phyloP scores from a whole-genome alignment of 257 asterid genomes.

The Oldenlandia corymbosa region DNA sequence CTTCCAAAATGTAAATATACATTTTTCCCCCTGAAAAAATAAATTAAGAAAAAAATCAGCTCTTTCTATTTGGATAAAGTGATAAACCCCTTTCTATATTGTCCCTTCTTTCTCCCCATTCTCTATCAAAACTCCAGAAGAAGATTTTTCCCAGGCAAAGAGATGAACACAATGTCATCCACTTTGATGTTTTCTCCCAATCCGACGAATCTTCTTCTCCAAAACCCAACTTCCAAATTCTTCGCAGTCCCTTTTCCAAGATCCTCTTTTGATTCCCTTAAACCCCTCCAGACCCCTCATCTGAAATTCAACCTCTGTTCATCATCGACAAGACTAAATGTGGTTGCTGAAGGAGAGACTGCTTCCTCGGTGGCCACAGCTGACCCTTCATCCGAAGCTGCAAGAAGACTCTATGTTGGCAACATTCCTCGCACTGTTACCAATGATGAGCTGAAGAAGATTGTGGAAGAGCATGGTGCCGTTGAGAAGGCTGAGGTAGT shows the following conservation, averaged over 20 bases:
- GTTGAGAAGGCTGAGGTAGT: conserved; percentile 86
- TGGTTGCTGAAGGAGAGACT: conserved; percentile 51
- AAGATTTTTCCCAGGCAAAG: no score
- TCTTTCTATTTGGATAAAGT: conserved; percentile 16
- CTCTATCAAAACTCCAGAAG: background rate
- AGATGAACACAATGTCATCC: conserved; percentile 50
- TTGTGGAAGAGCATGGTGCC: conserved; percentile 71
- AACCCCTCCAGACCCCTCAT: conserved; percentile 21
- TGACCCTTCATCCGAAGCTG: conserved; percentile 51
- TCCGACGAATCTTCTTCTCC: conserved; percentile 29
- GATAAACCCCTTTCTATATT: conserved; percentile 19
- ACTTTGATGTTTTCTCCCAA: conserved; percentile 33
- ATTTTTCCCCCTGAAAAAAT: no score
- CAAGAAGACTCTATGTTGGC: conserved; percentile 71
- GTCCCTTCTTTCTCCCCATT: background rate
- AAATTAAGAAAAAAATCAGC: no score
- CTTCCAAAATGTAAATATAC: no score
- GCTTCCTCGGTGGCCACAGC: conserved; percentile 38
- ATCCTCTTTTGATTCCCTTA: conserved; percentile 10
- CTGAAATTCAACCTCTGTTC: conserved; percentile 23
- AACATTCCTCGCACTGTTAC: conserved; percentile 73
- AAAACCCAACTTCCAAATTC: conserved; percentile 33
- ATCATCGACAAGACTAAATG: conserved; percentile 30
- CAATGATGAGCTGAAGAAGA: conserved; percentile 62
- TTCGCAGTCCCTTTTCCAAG: conserved; percentile 25